Evolutionary conservation across 2,329 filamentous ascomycete species (phyloP), one percentile per base, ranked within the genome.

Genomic region (Cadophora gregata): DNA sequence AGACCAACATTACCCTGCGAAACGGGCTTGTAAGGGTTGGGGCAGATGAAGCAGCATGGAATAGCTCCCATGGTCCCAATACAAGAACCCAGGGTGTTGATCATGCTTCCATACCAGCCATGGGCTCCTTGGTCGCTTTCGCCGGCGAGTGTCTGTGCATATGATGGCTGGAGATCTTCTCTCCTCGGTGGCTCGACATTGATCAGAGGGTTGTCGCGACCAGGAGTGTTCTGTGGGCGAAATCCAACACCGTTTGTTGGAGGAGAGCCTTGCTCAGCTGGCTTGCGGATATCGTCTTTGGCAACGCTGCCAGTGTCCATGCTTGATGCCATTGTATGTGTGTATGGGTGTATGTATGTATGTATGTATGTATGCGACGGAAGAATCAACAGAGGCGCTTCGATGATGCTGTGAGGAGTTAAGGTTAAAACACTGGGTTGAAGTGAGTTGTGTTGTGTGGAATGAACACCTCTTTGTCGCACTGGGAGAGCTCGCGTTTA

Each of bases 21-120:
- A 67, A 99, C 95, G 58, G 88, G 90, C 83, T 96, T 97, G 86
- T 94, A 98, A 2, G 95, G 96, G 81, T 99, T 99, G 59, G 96
- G 96, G 82, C 92, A 97, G 81, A 90, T 84, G 77, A 97, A 81
- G 79, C 94, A 97, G 88, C 94, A 97, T 4, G 96, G 96, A 72
- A 98, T 85, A 21, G 96, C 93, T 60, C 96, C 96, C 25, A 92
- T 76, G 55, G 88, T 91, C 73, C 96, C 96, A 63, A 97, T 84
- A 74, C 86, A 82, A 62, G 85, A 78, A 71, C 96, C 96, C 8
- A 98, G 81, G 19, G 82, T 79, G 78, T 95, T 92, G 79, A 96
- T 63, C 61, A 63, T 63, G 61, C 87, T 89, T 25, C 93, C 93
- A 76, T 98, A 99, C 93, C 93, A 97, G 76, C 93, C 92, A 78